Conservation (phyloP, 202 grass and related monocot genomes). For the Tripidium arundinaceum region DNA sequence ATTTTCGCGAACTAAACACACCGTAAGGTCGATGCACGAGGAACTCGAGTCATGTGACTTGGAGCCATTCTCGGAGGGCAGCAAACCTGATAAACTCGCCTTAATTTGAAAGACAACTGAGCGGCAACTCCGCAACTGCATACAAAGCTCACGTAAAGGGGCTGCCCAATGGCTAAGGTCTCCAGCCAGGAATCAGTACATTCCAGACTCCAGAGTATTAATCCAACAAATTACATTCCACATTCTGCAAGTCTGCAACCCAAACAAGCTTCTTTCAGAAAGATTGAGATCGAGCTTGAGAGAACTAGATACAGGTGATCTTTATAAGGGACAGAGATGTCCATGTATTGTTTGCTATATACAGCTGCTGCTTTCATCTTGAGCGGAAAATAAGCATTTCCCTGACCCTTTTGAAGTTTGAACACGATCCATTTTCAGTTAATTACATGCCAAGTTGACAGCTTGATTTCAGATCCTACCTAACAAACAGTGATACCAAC, state of each 20-base stretch:
- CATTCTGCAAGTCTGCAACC: not conserved
- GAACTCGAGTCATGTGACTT: not conserved
- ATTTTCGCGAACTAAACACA: too few relatives aligned
- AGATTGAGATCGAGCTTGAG: not conserved
- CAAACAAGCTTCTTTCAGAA: not conserved
- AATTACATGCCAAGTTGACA: slow-evolving; percentile 57
- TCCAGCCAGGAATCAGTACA: too few relatives aligned
- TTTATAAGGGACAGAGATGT: slow-evolving; percentile 18
- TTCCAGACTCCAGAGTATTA: not conserved
- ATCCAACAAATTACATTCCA: not conserved
- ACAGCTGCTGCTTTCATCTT: slow-evolving; percentile 35
- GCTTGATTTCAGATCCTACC: slow-evolving; percentile 40
- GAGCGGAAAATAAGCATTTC: slow-evolving; percentile 14
- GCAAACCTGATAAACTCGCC: not conserved
- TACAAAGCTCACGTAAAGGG: not conserved
- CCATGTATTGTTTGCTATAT: slow-evolving; percentile 42
- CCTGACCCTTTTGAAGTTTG: slow-evolving; percentile 10
- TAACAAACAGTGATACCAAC: slow-evolving; percentile 75
- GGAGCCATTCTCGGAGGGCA: not conserved
- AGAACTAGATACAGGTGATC: slow-evolving; percentile 30
- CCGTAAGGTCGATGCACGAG: not conserved
- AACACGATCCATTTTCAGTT: slow-evolving; percentile 30
- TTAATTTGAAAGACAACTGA: too few relatives aligned
- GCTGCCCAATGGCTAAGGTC: not conserved
- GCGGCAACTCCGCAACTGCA: not conserved